phyloP scores from a whole-genome alignment of 805 yeast genomes.

The Ogataea siamensis region DNA sequence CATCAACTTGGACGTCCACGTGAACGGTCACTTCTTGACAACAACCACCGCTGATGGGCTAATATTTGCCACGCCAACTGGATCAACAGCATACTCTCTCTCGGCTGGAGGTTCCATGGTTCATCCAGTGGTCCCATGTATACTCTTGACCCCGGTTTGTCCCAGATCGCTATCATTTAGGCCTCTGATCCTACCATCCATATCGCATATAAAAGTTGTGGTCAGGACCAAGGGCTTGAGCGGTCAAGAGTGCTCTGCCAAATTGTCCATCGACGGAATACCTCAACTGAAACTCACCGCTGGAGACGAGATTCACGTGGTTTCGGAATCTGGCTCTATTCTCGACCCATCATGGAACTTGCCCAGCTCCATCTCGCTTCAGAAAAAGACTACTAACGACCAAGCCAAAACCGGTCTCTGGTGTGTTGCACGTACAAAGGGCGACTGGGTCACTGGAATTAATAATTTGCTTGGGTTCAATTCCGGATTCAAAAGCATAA shows the following conservation, averaged over 20 bases:
- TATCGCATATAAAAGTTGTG: conserved; percentile 67
- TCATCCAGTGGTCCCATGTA: conserved; percentile 82
- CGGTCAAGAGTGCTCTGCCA: conserved; percentile 38
- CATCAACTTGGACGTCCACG: conserved; percentile 77
- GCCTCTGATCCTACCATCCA: conserved; percentile 78
- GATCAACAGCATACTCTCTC: conserved; percentile 89
- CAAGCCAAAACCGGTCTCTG: conserved; percentile 60
- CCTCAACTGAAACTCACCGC: conserved; percentile 64
- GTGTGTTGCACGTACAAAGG: conserved; percentile 79
- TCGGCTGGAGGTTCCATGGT: conserved; percentile 92
- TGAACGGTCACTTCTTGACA: conserved; percentile 82
- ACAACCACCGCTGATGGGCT: conserved; percentile 93
- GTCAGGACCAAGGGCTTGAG: conserved; percentile 45
- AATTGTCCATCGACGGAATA: conserved; percentile 81
- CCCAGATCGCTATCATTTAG: conserved; percentile 89
- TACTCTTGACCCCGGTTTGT: conserved; percentile 84
- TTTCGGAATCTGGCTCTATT: conserved; percentile 63
- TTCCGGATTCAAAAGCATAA: conserved; percentile 62
- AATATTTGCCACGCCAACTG: conserved; percentile 85
- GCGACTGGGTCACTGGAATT: conserved; percentile 90
- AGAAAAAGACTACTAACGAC: conserved; percentile 6
- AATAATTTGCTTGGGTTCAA: conserved; percentile 88
- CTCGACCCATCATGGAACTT: conserved; percentile 49
- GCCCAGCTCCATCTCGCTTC: conserved; percentile 31
- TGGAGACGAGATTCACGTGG: conserved; percentile 79